Conservation (phyloP, 257 asterid species). For the Solanum corneliomulleri region DNA sequence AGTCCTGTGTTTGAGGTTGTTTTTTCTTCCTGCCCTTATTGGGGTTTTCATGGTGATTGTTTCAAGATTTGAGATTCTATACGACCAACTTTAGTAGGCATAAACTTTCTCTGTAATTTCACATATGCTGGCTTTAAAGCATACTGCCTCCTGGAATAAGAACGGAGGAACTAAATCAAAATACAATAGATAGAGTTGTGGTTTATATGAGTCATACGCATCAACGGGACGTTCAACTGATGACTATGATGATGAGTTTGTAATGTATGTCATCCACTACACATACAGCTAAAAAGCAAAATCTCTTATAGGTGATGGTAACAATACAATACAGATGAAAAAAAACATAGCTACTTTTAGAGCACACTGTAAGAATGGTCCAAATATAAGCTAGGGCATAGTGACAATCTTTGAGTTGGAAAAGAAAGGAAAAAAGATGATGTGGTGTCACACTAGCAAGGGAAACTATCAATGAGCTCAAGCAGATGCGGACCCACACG, state of each 20-base stretch:
- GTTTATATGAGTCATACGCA: slow-evolving; percentile 35
- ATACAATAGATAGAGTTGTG: background rate
- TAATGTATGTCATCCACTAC: slow-evolving; percentile 32
- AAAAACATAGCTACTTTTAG: background rate
- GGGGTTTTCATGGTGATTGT: slow-evolving; percentile 70
- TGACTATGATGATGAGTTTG: slow-evolving; percentile 26
- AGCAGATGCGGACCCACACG: too few species aligned
- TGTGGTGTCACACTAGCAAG: background rate
- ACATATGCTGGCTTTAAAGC: slow-evolving; percentile 83
- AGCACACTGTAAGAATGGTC: background rate
- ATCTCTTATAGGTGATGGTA: background rate
- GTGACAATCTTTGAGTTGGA: background rate
- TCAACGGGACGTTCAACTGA: slow-evolving; percentile 35
- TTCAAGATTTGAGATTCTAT: slow-evolving; percentile 47
- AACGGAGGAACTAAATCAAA: background rate
- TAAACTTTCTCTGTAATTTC: slow-evolving; percentile 18
- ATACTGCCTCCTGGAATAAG: slow-evolving; percentile 35
- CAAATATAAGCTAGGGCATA: background rate
- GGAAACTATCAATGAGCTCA: background rate
- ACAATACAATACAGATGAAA: background rate
- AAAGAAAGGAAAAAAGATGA: background rate
- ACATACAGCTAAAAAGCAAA: background rate
- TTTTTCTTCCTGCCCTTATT: background rate
- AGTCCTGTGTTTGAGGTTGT: too few species aligned
- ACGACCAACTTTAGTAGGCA: slow-evolving; percentile 28